Evolutionary conservation across 129 eudicot species (phyloP).

Genomic region (Centella asiatica): DNA sequence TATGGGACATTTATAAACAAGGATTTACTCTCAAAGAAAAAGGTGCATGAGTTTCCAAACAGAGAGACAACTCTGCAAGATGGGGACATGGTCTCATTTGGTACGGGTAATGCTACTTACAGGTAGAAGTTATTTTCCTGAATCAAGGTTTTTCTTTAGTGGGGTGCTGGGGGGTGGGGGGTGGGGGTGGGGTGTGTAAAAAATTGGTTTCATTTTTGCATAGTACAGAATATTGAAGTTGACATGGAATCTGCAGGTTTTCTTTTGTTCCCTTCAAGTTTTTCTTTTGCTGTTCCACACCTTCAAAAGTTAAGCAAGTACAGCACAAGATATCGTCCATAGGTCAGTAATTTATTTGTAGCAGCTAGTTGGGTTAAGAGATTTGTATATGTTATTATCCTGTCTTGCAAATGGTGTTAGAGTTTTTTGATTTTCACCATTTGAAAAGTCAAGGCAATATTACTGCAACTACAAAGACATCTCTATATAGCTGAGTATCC

Average conservation of each 20-base stretch:
- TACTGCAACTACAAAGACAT: background rate
- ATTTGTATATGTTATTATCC: background rate
- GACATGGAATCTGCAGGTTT: slow-evolving; percentile 47
- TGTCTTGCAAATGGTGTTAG: background rate
- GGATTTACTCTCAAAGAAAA: slow-evolving; percentile 43
- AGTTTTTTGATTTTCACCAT: background rate
- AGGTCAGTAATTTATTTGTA: slow-evolving; percentile 32
- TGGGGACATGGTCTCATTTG: slow-evolving; percentile 78
- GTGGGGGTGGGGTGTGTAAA: too few relatives aligned
- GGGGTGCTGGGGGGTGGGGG: background rate
- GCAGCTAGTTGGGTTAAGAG: background rate
- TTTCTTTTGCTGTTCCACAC: slow-evolving; percentile 29
- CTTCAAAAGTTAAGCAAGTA: slow-evolving; percentile 27
- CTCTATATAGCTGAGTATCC: too few relatives aligned
- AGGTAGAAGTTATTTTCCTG: slow-evolving; percentile 39
- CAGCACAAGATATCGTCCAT: slow-evolving; percentile 45
- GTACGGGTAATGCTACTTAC: slow-evolving; percentile 88
- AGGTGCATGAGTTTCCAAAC: slow-evolving; percentile 68
- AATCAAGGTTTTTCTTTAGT: background rate
- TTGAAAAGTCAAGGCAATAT: background rate
- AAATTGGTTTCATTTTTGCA: too few relatives aligned
- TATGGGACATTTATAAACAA: slow-evolving; percentile 69
- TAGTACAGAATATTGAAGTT: background rate
- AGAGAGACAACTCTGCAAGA: slow-evolving; percentile 60
- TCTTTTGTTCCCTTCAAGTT: slow-evolving; percentile 53